A percentile compares a stretch with the other conserved stretches of the same genome.
Evolutionary conservation across 306 rosid species (phyloP).

Genomic region (Lathyrus aphaca): DNA sequence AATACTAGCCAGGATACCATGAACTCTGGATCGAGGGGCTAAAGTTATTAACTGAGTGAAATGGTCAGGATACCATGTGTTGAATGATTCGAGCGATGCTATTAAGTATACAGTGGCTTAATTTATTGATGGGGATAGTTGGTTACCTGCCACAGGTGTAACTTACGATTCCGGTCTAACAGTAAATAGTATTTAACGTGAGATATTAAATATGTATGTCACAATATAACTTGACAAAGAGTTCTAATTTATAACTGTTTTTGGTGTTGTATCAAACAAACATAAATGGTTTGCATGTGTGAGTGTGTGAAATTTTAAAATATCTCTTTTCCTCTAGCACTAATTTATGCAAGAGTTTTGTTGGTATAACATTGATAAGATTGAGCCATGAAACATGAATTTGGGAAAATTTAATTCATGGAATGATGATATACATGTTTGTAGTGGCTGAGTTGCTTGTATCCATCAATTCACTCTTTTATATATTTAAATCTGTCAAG

Average conservation of each 20-base stretch:
- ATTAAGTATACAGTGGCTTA: slow-evolving; percentile 58
- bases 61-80: slow-evolving; percentile 72
- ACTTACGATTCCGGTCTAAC: slow-evolving; percentile 49
- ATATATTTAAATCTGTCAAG: no score
- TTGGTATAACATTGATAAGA: no score
- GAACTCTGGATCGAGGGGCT: slow-evolving; percentile 72
- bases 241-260: slow-evolving; percentile 26
- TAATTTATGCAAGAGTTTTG: background rate
- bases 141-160: slow-evolving; percentile 88
- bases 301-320: background rate
- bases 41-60: slow-evolving; percentile 46
- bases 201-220: no score
- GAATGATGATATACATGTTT: no score
- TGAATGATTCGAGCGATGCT: slow-evolving; percentile 53
- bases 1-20: slow-evolving; percentile 30
- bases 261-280: background rate
- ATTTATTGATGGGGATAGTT: slow-evolving; percentile 70
- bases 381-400: no score
- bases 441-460: no score
- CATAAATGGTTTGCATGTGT: background rate
- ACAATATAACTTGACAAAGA: no score
- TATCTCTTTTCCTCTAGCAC: background rate
- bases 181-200: no score
- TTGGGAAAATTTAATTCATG: no score
- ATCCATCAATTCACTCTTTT: no score